These are phyloP conservation scores for Euptelea pleiosperma DNA, from an alignment of 164 flowering plant genomes.

Conservation along the genomic window DNA sequence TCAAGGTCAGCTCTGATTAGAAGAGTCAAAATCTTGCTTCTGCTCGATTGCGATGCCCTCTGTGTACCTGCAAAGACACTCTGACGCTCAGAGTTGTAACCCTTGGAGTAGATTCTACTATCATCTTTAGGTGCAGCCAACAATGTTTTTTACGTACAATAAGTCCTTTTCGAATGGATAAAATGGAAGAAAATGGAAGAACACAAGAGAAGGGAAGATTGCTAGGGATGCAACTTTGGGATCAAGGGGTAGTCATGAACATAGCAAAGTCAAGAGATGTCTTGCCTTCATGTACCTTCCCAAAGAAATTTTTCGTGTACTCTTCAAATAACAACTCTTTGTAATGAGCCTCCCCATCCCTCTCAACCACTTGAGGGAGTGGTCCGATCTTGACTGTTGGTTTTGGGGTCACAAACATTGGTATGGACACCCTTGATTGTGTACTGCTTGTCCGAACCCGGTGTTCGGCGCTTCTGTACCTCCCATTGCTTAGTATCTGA, in stretches of 20 bases:
- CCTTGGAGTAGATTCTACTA: no score
- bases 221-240: no score
- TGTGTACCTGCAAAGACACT: no score
- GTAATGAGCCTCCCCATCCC: constrained; percentile 31
- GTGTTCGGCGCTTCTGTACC: constrained; percentile 44
- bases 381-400: constrained; percentile 32
- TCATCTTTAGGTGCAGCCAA: no score
- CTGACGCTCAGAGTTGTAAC: no score
- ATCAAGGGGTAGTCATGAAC: not conserved
- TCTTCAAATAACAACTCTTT: constrained; percentile 29
- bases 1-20: no score
- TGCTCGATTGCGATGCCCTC: no score
- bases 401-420: constrained; percentile 28
- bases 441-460: constrained; percentile 35
- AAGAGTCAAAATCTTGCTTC: no score
- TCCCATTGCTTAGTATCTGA: constrained; percentile 47
- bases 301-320: constrained; percentile 35
- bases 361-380: constrained; percentile 26
- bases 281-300: constrained; percentile 39
- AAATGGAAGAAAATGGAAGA: no score
- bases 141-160: no score
- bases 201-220: no score
- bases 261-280: constrained; percentile 39
- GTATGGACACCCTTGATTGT: constrained; percentile 36
- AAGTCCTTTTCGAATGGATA: no score